Conservation (phyloP, 2,329 filamentous ascomycete genomes). For the Colletotrichum orbiculare region DNA sequence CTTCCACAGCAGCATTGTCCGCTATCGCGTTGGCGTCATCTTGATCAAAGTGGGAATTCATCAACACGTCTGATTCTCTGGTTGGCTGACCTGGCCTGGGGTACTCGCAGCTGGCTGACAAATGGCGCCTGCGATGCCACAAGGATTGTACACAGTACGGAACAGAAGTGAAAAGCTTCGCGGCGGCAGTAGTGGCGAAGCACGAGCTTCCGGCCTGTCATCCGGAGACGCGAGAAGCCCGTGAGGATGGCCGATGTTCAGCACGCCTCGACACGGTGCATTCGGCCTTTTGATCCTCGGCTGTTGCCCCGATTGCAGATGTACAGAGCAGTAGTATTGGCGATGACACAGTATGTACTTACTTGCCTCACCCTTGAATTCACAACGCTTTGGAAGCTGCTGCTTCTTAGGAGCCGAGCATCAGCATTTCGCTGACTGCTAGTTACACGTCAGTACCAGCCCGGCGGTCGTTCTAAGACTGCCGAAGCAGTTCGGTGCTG, state of each 20-base stretch:
- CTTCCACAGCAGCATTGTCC: slow-evolving; percentile 17
- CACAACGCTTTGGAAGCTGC: too few species aligned
- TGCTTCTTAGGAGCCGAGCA: too few species aligned
- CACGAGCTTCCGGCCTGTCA: slow-evolving; percentile 2
- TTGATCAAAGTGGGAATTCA: slow-evolving; percentile 13
- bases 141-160: too few species aligned
- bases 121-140: slow-evolving; percentile 14
- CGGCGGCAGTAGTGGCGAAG: background rate
- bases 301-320: too few species aligned
- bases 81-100: slow-evolving; percentile 13
- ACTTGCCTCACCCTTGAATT: too few species aligned
- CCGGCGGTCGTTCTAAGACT: too few species aligned
- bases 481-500: too few species aligned
- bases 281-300: too few species aligned
- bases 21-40: slow-evolving; percentile 28
- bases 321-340: too few species aligned
- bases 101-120: slow-evolving; percentile 17
- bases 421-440: too few species aligned
- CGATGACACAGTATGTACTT: too few species aligned
- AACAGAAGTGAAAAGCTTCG: slow-evolving; percentile 3
- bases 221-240: background rate
- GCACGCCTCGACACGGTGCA: background rate
- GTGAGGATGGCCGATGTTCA: background rate
- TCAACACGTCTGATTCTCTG: slow-evolving; percentile 8
- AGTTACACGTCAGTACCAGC: too few species aligned